Conservation (phyloP, 2,329 filamentous ascomycete genomes). For the Immersiporthe knoxdaviesiana region DNA sequence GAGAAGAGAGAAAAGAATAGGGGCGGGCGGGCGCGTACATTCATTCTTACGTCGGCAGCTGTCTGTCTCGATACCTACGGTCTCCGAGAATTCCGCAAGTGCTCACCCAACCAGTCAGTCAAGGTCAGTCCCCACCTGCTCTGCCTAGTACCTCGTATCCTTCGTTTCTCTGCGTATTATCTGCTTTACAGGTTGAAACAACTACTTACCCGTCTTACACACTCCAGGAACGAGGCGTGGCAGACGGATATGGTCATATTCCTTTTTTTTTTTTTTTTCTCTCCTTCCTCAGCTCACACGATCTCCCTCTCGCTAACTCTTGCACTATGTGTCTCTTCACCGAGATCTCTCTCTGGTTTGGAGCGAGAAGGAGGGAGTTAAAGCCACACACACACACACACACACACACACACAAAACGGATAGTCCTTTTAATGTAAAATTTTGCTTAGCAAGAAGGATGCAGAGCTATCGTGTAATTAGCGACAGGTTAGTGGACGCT, state of each 20-base stretch:
- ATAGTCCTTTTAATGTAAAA: neutral
- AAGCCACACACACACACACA: no score
- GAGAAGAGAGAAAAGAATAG: neutral
- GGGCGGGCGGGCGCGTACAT: neutral
- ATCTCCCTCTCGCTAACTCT: neutral
- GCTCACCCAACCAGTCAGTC: neutral
- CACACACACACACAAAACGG: neutral
- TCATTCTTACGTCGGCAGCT: no score
- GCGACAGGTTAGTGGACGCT: neutral
- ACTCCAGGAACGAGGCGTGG: neutral
- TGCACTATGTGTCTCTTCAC: neutral
- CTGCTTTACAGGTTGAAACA: no score
- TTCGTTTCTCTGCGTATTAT: neutral
- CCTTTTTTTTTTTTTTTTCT: no score
- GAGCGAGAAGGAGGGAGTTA: neutral
- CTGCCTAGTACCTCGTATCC: neutral
- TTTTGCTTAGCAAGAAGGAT: neutral
- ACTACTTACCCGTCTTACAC: constrained; percentile 1
- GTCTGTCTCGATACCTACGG: neutral
- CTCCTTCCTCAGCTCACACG: no score
- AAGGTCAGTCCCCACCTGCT: neutral
- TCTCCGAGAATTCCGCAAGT: neutral
- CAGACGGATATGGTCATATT: no score
- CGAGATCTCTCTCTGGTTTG: neutral
- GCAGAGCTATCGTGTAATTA: constrained; percentile 2